Conservation (phyloP, 805 yeast genomes). For the Pichia cephalocereana region DNA sequence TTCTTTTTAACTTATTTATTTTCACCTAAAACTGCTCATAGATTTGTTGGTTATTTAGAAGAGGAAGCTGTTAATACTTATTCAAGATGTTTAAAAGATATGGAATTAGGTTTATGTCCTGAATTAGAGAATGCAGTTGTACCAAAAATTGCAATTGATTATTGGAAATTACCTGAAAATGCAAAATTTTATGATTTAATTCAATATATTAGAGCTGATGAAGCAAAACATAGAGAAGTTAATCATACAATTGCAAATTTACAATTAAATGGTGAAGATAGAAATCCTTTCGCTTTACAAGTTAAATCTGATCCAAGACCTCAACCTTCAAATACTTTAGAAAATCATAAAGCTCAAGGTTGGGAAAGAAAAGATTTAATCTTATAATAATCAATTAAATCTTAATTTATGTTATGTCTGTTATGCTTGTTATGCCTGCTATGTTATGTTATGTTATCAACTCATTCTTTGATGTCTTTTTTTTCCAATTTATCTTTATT, state of each 20-base stretch:
- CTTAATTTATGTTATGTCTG: too few species aligned
- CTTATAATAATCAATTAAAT: conserved; percentile 4
- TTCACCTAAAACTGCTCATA: conserved; percentile 57
- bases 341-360: conserved; percentile 21
- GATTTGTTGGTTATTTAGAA: conserved; percentile 71
- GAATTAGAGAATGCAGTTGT: conserved; percentile 35
- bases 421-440: neutral
- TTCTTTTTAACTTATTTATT: conserved; percentile 53
- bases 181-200: conserved; percentile 52
- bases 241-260: conserved; percentile 70
- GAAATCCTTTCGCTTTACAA: conserved; percentile 58
- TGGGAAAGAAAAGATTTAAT: conserved; percentile 28
- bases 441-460: too few species aligned
- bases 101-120: conserved; percentile 41
- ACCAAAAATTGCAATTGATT: conserved; percentile 53
- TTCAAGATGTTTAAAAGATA: conserved; percentile 48
- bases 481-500: too few species aligned
- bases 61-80: conserved; percentile 71
- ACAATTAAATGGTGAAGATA: conserved; percentile 33
- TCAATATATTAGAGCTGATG: conserved; percentile 61
- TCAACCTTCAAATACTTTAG: conserved; percentile 23
- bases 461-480: too few species aligned
- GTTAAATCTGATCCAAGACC: conserved; percentile 20
- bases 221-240: conserved; percentile 71
- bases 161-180: conserved; percentile 50